Percentiles rank a stretch among this genome's conserved stretches.
Evolutionary conservation across 345 rosid genomes (phyloP).

Genomic region (Eucalyptus caleyi): DNA sequence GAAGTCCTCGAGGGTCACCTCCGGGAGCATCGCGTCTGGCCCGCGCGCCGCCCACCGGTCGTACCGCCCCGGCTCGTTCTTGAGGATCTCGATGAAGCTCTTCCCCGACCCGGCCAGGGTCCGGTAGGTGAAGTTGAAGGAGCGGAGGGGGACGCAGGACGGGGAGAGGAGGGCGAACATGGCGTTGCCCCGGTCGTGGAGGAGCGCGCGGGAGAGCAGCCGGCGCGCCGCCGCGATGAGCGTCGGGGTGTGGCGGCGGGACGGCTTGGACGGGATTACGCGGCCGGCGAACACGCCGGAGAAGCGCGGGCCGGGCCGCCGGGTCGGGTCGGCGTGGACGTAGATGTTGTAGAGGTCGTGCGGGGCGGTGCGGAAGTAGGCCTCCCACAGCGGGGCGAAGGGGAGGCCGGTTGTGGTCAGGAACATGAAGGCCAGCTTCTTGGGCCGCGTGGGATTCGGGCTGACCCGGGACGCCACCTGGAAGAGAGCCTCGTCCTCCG

Average conservation of each 20-base stretch:
- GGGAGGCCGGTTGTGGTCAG: constrained; percentile 58
- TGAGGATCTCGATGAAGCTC: constrained; percentile 70
- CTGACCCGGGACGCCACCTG: constrained; percentile 30
- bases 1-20: constrained; percentile 52
- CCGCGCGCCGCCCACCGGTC: constrained; percentile 88
- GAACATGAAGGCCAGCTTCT: constrained; percentile 66
- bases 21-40: constrained; percentile 54
- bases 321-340: constrained; percentile 58
- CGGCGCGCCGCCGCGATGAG: constrained; percentile 69
- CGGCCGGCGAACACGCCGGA: constrained; percentile 44
- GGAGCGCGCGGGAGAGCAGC: constrained; percentile 53
- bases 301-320: constrained; percentile 25
- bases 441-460: constrained; percentile 14
- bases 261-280: constrained; percentile 40
- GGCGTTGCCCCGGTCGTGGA: constrained; percentile 38
- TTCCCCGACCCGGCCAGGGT: constrained; percentile 17
- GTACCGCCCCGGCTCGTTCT: constrained; percentile 33
- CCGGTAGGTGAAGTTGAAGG: constrained; percentile 44
- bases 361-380: constrained; percentile 28
- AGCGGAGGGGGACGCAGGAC: constrained; percentile 56
- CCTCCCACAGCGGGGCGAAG: constrained; percentile 58
- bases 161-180: constrained; percentile 69
- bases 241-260: constrained; percentile 39
- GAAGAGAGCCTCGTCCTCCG: constrained; percentile 39
- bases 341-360: constrained; percentile 43